Conservation (phyloP, 352 stramenopile genomes). For the Elongisporangium prolatum region DNA sequence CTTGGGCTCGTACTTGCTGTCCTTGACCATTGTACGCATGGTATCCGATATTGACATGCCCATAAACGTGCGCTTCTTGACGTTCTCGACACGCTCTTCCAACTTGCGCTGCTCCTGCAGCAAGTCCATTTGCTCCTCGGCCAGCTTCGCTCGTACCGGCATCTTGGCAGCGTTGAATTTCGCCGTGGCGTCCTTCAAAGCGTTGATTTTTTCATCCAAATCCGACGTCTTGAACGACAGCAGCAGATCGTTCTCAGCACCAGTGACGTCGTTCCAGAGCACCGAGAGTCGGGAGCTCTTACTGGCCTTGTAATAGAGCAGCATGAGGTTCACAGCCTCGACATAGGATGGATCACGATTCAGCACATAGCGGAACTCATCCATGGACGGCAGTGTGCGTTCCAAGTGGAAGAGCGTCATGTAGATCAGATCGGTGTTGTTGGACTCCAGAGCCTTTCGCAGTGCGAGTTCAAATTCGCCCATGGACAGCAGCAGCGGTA, state of each 20-base stretch:
- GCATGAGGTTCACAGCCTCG: conserved; percentile 72
- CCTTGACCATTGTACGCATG: conserved; percentile 71
- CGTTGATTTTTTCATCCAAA: conserved; percentile 60
- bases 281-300: conserved; percentile 53
- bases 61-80: conserved; percentile 77
- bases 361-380: conserved; percentile 77
- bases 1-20: conserved; percentile 82
- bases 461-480: conserved; percentile 88
- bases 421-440: conserved; percentile 88
- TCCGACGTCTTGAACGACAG: conserved; percentile 61
- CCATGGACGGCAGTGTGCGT: conserved; percentile 70
- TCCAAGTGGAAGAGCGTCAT: conserved; percentile 88
- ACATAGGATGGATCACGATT: conserved; percentile 65
- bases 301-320: conserved; percentile 71
- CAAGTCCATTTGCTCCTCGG: conserved; percentile 85
- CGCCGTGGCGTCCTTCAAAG: conserved; percentile 54
- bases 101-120: conserved; percentile 82
- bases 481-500: conserved; percentile 88
- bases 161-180: conserved; percentile 74
- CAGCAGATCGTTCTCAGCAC: conserved; percentile 69
- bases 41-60: conserved; percentile 85
- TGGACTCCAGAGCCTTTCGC: conserved; percentile 85
- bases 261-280: conserved; percentile 61
- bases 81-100: conserved; percentile 76
- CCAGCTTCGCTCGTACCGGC: conserved; percentile 55